These are phyloP conservation scores for Candida wancherniae DNA, from an alignment of 805 yeast species.

Conservation along the genomic window DNA sequence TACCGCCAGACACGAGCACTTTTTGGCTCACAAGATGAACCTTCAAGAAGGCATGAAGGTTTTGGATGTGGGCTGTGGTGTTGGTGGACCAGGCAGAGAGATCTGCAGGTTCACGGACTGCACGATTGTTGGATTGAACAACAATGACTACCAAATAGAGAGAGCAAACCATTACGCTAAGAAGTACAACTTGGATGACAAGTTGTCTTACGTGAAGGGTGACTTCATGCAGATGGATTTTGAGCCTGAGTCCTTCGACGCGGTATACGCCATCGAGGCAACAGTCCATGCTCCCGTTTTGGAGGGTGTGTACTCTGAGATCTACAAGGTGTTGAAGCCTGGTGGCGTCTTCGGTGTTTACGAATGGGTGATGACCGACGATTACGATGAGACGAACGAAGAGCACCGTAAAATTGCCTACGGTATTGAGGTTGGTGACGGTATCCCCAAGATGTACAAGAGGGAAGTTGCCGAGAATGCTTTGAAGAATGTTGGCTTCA, in stretches of 20 bases:
- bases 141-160: conserved; percentile 94
- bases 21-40: conserved; percentile 81
- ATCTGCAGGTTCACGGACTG: conserved; percentile 87
- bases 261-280: conserved; percentile 97
- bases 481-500: conserved; percentile 80
- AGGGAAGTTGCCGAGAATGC: conserved; percentile 86
- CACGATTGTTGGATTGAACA: conserved; percentile 83
- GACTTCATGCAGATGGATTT: conserved; percentile 99
- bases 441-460: conserved; percentile 94
- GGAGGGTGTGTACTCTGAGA: conserved; percentile 93
- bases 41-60: conserved; percentile 78
- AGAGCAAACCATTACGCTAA: conserved; percentile 82
- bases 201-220: conserved; percentile 86
- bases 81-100: conserved; percentile 99
- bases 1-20: conserved; percentile 96
- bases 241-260: conserved; percentile 84
- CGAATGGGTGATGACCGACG: conserved; percentile 99
- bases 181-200: conserved; percentile 58
- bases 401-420: conserved; percentile 93
- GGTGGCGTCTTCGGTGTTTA: conserved; percentile 97
- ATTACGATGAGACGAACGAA: conserved; percentile 77
- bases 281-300: conserved; percentile 96
- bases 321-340: conserved; percentile 92
- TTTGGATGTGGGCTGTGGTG: conserved; percentile 98
- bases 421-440: conserved; percentile 98